These are phyloP conservation scores for Mortierella sp. DNA, from an alignment of 371 early-diverging fungal genomes.

Conservation along the genomic window DNA sequence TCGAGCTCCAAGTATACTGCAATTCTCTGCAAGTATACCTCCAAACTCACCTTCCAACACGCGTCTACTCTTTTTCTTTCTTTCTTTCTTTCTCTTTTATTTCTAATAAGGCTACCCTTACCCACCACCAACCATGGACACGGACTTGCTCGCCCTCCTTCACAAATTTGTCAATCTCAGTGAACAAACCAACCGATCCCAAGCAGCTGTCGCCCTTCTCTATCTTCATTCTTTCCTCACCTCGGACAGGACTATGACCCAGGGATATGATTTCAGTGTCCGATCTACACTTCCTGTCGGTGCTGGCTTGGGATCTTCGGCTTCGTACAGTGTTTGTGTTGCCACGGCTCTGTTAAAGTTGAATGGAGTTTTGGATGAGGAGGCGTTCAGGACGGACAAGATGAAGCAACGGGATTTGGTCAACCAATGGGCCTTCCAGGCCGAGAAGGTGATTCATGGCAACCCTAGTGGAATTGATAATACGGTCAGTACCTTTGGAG, in stretches of 20 bases:
- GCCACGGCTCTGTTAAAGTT: constrained; percentile 78
- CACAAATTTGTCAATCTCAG: constrained; percentile 31
- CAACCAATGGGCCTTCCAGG: constrained; percentile 88
- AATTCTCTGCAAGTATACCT: too few relatives aligned
- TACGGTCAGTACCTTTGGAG: constrained; percentile 86
- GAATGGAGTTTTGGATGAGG: constrained; percentile 34
- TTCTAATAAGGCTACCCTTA: constrained; percentile 47
- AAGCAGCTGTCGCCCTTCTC: constrained; percentile 61
- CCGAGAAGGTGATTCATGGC: constrained; percentile 95
- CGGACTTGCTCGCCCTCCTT: constrained; percentile 23
- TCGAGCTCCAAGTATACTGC: too few relatives aligned
- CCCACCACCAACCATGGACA: constrained; percentile 39
- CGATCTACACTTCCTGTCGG: constrained; percentile 92
- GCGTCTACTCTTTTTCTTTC: background rate
- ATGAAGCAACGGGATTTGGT: constrained; percentile 59
- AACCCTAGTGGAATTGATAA: constrained; percentile 97
- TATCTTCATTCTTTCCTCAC: constrained; percentile 56
- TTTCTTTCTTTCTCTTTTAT: background rate
- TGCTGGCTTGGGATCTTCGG: constrained; percentile 96
- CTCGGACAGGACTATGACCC: constrained; percentile 26
- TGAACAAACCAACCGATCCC: constrained; percentile 52
- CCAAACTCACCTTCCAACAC: background rate
- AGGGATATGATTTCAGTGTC: constrained; percentile 70
- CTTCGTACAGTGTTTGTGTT: constrained; percentile 87
- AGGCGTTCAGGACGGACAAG: constrained; percentile 40